A percentile compares a stretch with the other conserved stretches of the same genome.
These are phyloP conservation scores for Aureobasidium sp. DNA, from an alignment of 2,329 filamentous ascomycete genomes.

Conservation along the genomic window DNA sequence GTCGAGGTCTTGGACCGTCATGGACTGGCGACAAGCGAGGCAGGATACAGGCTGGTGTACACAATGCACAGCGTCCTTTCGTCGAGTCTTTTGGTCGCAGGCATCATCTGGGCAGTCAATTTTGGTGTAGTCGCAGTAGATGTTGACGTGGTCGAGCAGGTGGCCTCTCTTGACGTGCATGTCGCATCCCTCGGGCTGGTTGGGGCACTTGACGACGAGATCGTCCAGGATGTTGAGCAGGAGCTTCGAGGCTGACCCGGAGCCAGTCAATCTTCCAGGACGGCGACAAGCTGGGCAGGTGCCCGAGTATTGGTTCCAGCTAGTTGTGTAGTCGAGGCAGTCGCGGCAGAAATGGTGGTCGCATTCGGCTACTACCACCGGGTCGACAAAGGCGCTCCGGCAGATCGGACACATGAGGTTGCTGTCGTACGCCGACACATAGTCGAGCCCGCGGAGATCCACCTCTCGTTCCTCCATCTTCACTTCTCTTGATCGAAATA, in stretches of 20 bases:
- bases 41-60: constrained; percentile 49
- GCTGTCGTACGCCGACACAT: constrained; percentile 49
- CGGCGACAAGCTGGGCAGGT: constrained; percentile 53
- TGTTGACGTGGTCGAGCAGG: constrained; percentile 52
- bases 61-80: constrained; percentile 50
- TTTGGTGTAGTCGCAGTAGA: constrained; percentile 51
- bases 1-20: constrained; percentile 51
- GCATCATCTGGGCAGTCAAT: constrained; percentile 45
- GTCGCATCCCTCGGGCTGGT: constrained; percentile 46
- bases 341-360: constrained; percentile 58
- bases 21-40: constrained; percentile 44
- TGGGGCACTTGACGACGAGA: constrained; percentile 53
- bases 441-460: constrained; percentile 53
- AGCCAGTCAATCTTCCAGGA: constrained; percentile 32
- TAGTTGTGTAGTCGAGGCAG: constrained; percentile 48
- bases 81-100: constrained; percentile 47
- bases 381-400: constrained; percentile 54
- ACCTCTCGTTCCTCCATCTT: constrained; percentile 25
- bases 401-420: constrained; percentile 60
- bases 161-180: constrained; percentile 49
- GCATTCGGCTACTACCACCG: constrained; percentile 50
- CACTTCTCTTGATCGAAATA: background rate
- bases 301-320: constrained; percentile 27
- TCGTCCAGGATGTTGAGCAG: constrained; percentile 57
- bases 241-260: constrained; percentile 40